phyloP scores from a whole-genome alignment of 2,329 filamentous ascomycete species.

The Hymenoscyphus occultus region DNA sequence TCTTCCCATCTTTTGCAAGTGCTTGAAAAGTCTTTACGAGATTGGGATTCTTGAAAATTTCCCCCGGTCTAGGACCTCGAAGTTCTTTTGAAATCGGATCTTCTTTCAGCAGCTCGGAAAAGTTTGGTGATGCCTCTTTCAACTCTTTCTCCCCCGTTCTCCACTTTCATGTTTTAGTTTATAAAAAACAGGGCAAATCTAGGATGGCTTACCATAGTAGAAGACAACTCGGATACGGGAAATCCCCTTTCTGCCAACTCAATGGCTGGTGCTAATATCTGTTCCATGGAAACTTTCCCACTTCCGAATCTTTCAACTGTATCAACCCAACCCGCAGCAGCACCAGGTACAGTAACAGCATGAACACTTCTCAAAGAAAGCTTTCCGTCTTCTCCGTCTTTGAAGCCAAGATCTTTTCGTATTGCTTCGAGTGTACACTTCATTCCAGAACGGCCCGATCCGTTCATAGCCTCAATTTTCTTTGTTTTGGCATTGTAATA shows the following conservation, averaged over 20 bases:
- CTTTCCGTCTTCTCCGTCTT: conserved; percentile 50
- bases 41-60: conserved; percentile 83
- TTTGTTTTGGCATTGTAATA: conserved; percentile 83
- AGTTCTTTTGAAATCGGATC: conserved; percentile 65
- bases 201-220: conserved; percentile 28
- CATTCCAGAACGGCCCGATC: conserved; percentile 77
- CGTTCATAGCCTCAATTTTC: conserved; percentile 83
- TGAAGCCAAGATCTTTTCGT: conserved; percentile 64
- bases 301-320: conserved; percentile 85
- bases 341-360: conserved; percentile 83
- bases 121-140: conserved; percentile 77
- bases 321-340: conserved; percentile 91
- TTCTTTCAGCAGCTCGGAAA: conserved; percentile 79
- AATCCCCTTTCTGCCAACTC: conserved; percentile 85
- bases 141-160: conserved; percentile 59
- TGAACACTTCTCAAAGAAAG: conserved; percentile 78
- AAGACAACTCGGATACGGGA: conserved; percentile 73
- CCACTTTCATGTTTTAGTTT: conserved; percentile 58
- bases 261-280: conserved; percentile 80
- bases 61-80: conserved; percentile 73
- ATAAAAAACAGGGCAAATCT: neutral
- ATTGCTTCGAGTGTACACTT: conserved; percentile 68
- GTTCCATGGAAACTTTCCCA: conserved; percentile 71
- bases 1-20: conserved; percentile 76
- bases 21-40: conserved; percentile 78